A percentile compares a stretch with the other conserved stretches of the same genome.
Conservation (phyloP, 2,329 filamentous ascomycete species). For the Sporothrix curviconia region DNA sequence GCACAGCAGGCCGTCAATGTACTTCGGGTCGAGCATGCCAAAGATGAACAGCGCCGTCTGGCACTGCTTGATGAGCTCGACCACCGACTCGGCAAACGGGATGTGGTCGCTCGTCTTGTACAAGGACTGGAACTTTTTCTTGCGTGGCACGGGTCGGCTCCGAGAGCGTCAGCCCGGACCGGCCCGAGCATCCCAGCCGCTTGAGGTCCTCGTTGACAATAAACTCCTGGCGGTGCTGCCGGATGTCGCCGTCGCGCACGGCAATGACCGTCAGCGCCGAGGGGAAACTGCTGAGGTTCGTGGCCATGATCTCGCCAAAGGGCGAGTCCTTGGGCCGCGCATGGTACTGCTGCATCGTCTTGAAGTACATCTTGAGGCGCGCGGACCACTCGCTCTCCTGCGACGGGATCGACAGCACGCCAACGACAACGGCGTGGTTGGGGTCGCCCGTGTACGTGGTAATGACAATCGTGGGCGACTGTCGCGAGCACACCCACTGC, state of each 20-base stretch:
- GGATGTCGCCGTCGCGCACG: constrained; percentile 79
- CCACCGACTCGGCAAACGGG: constrained; percentile 67
- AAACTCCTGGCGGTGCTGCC: constrained; percentile 72
- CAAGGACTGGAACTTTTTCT: constrained; percentile 84
- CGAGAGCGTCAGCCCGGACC: constrained; percentile 75
- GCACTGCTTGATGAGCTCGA: constrained; percentile 85
- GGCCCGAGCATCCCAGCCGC: constrained; percentile 81
- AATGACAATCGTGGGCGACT: constrained; percentile 84
- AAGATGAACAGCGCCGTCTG: constrained; percentile 86
- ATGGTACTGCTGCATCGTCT: constrained; percentile 77
- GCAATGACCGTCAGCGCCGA: constrained; percentile 88
- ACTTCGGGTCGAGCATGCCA: constrained; percentile 77
- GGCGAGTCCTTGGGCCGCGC: constrained; percentile 75
- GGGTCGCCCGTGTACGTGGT: constrained; percentile 87
- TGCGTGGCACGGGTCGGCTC: constrained; percentile 74
- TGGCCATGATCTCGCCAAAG: constrained; percentile 83
- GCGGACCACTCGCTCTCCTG: constrained; percentile 76
- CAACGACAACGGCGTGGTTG: constrained; percentile 69
- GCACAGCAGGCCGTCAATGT: constrained; percentile 86
- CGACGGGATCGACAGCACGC: constrained; percentile 73
- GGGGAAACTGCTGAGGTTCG: constrained; percentile 86
- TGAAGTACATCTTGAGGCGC: constrained; percentile 75
- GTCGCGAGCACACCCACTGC: constrained; percentile 92
- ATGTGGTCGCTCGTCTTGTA: constrained; percentile 84
- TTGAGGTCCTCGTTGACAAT: constrained; percentile 94